phyloP scores from a whole-genome alignment of 2,329 filamentous ascomycete genomes.

The Microsporum ferrugineum region DNA sequence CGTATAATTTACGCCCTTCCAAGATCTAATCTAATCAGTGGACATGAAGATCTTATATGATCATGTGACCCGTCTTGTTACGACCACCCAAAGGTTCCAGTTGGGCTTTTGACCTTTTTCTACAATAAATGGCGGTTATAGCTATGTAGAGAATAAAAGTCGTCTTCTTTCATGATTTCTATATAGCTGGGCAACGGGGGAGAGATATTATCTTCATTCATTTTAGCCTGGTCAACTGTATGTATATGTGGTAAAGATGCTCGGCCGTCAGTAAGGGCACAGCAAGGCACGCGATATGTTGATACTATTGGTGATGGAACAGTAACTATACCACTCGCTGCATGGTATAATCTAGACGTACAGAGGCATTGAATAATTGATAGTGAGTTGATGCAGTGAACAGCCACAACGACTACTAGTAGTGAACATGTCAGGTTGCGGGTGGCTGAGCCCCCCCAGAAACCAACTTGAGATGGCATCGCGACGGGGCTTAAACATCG shows the following conservation, averaged over 20 bases:
- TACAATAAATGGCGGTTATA: no score
- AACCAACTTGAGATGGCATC: neutral
- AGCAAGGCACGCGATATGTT: neutral
- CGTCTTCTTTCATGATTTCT: no score
- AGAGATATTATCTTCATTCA: no score
- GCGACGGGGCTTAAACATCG: neutral
- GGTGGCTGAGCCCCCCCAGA: neutral
- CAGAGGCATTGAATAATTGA: neutral
- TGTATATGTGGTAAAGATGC: neutral
- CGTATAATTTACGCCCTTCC: neutral
- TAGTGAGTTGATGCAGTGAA: neutral
- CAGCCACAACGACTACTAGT: neutral
- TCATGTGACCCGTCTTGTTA: no score
- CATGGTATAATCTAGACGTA: neutral
- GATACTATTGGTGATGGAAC: neutral
- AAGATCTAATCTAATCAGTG: neutral
- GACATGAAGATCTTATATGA: neutral
- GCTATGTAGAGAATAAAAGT: no score
- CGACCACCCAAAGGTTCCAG: no score
- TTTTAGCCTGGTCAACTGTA: no score
- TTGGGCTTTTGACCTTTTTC: no score
- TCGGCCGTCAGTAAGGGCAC: neutral
- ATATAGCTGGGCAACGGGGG: no score
- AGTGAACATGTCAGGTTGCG: neutral
- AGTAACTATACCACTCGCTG: neutral